Evolutionary conservation across 2,329 filamentous ascomycete genomes (phyloP).

Genomic region (Cordyceps tenuipes): DNA sequence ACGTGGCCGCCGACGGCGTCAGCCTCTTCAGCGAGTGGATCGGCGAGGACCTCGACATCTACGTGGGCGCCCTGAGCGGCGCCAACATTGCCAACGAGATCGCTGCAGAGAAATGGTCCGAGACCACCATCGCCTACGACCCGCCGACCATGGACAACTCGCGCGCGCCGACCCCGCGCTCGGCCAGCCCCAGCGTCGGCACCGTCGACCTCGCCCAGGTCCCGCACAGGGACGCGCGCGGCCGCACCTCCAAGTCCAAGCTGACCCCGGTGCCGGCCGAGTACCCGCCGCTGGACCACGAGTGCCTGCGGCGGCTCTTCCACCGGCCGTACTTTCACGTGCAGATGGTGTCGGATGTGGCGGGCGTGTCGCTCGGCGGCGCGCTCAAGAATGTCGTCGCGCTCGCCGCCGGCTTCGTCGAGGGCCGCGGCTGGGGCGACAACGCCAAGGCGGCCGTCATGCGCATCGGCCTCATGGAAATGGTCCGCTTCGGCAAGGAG

Average conservation of each 20-base stretch:
- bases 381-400: slow-evolving; percentile 97
- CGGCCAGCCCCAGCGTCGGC: slow-evolving; percentile 40
- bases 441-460: slow-evolving; percentile 99
- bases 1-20: slow-evolving; percentile 79
- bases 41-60: slow-evolving; percentile 82
- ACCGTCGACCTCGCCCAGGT: slow-evolving; percentile 44
- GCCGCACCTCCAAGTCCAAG: slow-evolving; percentile 57
- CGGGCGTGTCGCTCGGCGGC: slow-evolving; percentile 87
- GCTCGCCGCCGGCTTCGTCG: slow-evolving; percentile 87
- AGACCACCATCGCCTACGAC: slow-evolving; percentile 95
- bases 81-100: slow-evolving; percentile 97
- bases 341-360: slow-evolving; percentile 88
- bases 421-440: slow-evolving; percentile 93
- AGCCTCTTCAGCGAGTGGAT: slow-evolving; percentile 93
- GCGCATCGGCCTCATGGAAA: slow-evolving; percentile 90
- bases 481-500: slow-evolving; percentile 89
- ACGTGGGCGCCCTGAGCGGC: slow-evolving; percentile 89
- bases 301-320: slow-evolving; percentile 77
- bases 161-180: slow-evolving; percentile 52
- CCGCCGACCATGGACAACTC: slow-evolving; percentile 78
- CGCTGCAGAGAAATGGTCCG: slow-evolving; percentile 90
- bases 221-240: slow-evolving; percentile 57
- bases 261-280: slow-evolving; percentile 70
- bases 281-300: slow-evolving; percentile 80
- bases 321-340: slow-evolving; percentile 97